Evolutionary conservation across 768 basidiomycete genomes (phyloP), one percentile per base, ranked within the genome.

Genomic region (Dendrothele bispora): DNA sequence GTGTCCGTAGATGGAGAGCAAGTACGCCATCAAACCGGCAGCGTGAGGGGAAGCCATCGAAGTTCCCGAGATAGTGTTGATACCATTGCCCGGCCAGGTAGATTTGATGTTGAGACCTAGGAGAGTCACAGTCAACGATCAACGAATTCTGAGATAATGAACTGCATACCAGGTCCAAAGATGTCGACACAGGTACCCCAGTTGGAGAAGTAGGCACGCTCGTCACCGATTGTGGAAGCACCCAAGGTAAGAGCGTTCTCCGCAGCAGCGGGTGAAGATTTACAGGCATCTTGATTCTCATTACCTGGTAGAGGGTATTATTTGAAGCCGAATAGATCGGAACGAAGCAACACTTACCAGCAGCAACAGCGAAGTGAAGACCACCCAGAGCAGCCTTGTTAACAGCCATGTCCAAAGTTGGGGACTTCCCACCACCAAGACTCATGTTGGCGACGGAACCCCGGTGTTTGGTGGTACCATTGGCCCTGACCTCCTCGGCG

Each of bases 371-470:
- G 56, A 98, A 97, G 76, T 98, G 93, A 27, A 99, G 77, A 30
- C 97, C 97, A 28, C 65, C 52, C 7, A 82, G 78, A 46, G 95
- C 91, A 38, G 97, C 93, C 42, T 70, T 73, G 72, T 98, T 84
- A 52, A 99, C 92, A 43, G 86, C 83, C 20, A 77, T 75, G 53
- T 99, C 93, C 43, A 98, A 78, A 27, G 90, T 80, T 18, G 72
- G 77, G 5, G 90, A 91, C 73, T 95, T 95, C 50, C 92, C 91
- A 59, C 97, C 97, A 53, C 97, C 97, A 43, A 99, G 86, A 64
- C 86, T 89, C 97, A 99, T 97, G 78, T 95, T 95, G 41, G 87
- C 91, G 44, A 95, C 93, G 15, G 92, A 93, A 20, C 97, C 97
- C 74, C 93, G 95, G 79, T 95, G 90, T 36, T 69, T 70, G 46